These are phyloP conservation scores for Chaetomium globosum DNA, from an alignment of 2,329 filamentous ascomycete genomes.

Conservation along the genomic window DNA sequence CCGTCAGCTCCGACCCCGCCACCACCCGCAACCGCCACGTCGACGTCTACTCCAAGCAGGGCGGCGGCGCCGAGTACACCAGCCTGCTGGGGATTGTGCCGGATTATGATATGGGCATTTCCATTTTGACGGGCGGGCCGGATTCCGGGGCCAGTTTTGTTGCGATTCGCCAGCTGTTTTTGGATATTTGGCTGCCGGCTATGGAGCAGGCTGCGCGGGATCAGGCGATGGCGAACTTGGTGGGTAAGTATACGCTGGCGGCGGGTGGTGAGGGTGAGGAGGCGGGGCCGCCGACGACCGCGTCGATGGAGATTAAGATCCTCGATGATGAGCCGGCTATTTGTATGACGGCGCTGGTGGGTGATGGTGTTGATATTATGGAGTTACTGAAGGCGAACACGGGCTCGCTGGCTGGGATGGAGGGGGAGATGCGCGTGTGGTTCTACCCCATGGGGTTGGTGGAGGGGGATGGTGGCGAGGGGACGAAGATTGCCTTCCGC, in stretches of 20 bases:
- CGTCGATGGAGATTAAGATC: conserved; percentile 3
- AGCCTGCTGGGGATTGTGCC: conserved; percentile 31
- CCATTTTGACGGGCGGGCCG: conserved; percentile 33
- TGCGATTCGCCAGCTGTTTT: not conserved
- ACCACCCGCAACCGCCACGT: conserved; percentile 35
- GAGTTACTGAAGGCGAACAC: not conserved
- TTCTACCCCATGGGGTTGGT: conserved; percentile 25
- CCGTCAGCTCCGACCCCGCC: conserved; percentile 1
- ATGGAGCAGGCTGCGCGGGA: conserved; percentile 28
- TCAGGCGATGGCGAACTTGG: conserved; percentile 20
- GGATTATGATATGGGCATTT: conserved; percentile 34
- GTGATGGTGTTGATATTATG: conserved; percentile 29
- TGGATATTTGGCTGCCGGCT: conserved; percentile 25
- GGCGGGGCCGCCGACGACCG: not conserved
- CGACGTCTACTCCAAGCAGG: conserved; percentile 36
- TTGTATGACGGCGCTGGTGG: conserved; percentile 16
- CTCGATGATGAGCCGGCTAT: conserved; percentile 15
- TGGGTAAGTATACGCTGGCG: conserved; percentile 20
- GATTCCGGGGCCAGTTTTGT: not conserved
- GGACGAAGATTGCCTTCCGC: conserved; percentile 22
- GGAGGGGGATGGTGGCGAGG: not conserved
- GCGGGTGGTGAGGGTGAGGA: too few relatives aligned
- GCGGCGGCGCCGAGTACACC: conserved; percentile 33
- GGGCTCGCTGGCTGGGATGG: not conserved
- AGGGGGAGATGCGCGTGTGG: conserved; percentile 11